Percentiles rank a stretch among this genome's conserved stretches.
These are phyloP conservation scores for Penicillium sp. DNA, from an alignment of 2,329 filamentous ascomycete genomes.

Conservation along the genomic window DNA sequence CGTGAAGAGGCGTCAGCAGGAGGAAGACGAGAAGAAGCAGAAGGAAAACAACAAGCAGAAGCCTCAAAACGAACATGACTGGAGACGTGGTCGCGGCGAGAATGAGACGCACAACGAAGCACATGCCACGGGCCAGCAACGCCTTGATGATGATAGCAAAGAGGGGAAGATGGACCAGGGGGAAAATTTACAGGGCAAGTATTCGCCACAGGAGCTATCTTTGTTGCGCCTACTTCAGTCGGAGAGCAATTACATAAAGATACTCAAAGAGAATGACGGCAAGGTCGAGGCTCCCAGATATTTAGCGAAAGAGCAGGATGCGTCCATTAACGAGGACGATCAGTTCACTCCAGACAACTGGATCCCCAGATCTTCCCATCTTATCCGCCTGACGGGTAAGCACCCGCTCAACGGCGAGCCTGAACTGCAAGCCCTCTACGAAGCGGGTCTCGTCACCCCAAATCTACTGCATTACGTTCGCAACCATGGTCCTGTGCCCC, in stretches of 20 bases:
- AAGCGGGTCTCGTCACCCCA: constrained; percentile 39
- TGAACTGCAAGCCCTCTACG: constrained; percentile 47
- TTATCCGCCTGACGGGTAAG: constrained; percentile 58
- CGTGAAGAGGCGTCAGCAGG: constrained; percentile 40
- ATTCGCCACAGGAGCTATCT: constrained; percentile 6
- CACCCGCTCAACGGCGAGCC: constrained; percentile 59
- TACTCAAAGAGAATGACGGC: constrained; percentile 51
- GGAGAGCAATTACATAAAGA: constrained; percentile 42
- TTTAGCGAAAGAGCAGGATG: constrained; percentile 34
- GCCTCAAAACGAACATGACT: constrained; percentile 23
- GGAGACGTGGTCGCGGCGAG: constrained; percentile 17
- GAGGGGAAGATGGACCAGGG: constrained; percentile 17
- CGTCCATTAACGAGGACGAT: constrained; percentile 53
- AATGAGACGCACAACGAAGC: constrained; percentile 5
- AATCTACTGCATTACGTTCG: not conserved
- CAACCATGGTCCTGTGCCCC: constrained; percentile 22
- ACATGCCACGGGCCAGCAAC: constrained; percentile 17
- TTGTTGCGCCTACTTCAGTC: constrained; percentile 13
- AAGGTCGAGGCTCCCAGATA: constrained; percentile 43
- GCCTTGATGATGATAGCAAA: not conserved
- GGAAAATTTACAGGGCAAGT: constrained; percentile 15
- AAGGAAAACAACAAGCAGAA: constrained; percentile 24
- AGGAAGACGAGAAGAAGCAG: constrained; percentile 16
- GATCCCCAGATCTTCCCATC: constrained; percentile 52
- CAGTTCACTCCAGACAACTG: constrained; percentile 60